Percentiles rank a stretch among this genome's conserved stretches.
These are phyloP conservation scores for Pythium coloratum DNA, from an alignment of 352 stramenopile genomes.

Conservation along the genomic window DNA sequence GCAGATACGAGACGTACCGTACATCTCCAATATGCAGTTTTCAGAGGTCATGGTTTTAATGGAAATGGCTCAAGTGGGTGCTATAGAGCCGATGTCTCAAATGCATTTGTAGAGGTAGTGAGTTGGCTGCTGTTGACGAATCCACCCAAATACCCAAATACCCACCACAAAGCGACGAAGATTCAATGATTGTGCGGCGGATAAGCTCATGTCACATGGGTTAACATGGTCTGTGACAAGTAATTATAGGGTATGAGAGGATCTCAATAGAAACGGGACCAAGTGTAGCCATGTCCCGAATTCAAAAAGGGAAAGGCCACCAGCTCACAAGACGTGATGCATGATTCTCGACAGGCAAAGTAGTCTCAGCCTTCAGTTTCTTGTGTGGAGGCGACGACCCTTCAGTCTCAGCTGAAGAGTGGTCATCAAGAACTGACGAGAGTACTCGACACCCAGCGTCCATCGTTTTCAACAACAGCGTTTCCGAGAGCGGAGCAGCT, in stretches of 20 bases:
- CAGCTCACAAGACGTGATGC: neutral
- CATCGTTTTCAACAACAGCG: too few species aligned
- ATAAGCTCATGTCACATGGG: neutral
- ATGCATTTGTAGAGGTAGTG: neutral
- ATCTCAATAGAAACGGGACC: neutral
- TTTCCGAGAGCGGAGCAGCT: too few species aligned
- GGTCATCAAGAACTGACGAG: too few species aligned
- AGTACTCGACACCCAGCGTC: too few species aligned
- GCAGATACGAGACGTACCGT: neutral
- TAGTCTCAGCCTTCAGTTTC: too few species aligned
- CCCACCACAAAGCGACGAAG: constrained; percentile 1
- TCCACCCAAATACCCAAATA: constrained; percentile 19
- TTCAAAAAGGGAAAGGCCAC: neutral
- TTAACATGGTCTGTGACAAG: neutral
- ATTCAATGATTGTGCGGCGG: neutral
- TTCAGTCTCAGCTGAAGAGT: too few species aligned
- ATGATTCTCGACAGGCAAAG: too few species aligned
- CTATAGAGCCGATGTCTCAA: neutral
- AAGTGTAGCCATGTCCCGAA: constrained; percentile 5
- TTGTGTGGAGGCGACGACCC: too few species aligned
- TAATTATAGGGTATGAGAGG: neutral
- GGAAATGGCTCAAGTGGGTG: neutral
- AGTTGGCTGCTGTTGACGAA: constrained; percentile 14
- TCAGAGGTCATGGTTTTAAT: neutral
- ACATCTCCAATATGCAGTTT: constrained; percentile 1